Conservation (phyloP, 2,329 filamentous ascomycete genomes). For the Fusarium incarnatum region DNA sequence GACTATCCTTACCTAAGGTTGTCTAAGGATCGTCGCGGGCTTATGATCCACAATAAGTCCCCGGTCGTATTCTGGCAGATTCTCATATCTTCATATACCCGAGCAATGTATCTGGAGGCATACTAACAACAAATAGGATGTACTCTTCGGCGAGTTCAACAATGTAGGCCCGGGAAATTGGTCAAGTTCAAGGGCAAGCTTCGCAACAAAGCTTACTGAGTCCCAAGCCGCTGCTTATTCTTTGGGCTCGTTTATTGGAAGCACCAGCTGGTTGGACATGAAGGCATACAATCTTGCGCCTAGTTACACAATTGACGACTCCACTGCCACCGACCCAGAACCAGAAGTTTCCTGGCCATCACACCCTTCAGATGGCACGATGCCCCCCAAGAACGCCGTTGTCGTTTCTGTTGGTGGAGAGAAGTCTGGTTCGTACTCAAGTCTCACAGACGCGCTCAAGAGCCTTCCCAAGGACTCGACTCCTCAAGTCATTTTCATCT, state of each 20-base stretch:
- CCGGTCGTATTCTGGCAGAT: neutral
- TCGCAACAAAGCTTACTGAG: slow-evolving; percentile 39
- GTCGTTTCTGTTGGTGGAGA: slow-evolving; percentile 52
- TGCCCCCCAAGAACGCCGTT: slow-evolving; percentile 55
- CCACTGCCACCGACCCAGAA: slow-evolving; percentile 5
- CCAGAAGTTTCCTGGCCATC: slow-evolving; percentile 26
- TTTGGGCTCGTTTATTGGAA: slow-evolving; percentile 34
- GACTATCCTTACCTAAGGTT: neutral
- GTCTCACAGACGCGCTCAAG: slow-evolving; percentile 47
- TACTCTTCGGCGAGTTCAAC: slow-evolving; percentile 68
- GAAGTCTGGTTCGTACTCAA: slow-evolving; percentile 45
- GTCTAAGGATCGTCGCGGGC: neutral
- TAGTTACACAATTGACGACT: slow-evolving; percentile 31
- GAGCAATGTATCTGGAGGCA: neutral
- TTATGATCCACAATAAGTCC: neutral
- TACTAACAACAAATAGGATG: slow-evolving; percentile 46
- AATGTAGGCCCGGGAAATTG: slow-evolving; percentile 62
- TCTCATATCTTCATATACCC: neutral
- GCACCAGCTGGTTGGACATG: slow-evolving; percentile 43
- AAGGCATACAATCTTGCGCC: slow-evolving; percentile 40
- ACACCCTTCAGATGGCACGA: slow-evolving; percentile 55
- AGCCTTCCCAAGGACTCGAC: slow-evolving; percentile 49
- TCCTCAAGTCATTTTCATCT: slow-evolving; percentile 57
- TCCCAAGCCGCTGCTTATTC: slow-evolving; percentile 35
- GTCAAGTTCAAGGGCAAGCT: slow-evolving; percentile 35